Base-by-base conservation (phyloP, 305 asterid species). In the Plantago lanceolata region DNA sequence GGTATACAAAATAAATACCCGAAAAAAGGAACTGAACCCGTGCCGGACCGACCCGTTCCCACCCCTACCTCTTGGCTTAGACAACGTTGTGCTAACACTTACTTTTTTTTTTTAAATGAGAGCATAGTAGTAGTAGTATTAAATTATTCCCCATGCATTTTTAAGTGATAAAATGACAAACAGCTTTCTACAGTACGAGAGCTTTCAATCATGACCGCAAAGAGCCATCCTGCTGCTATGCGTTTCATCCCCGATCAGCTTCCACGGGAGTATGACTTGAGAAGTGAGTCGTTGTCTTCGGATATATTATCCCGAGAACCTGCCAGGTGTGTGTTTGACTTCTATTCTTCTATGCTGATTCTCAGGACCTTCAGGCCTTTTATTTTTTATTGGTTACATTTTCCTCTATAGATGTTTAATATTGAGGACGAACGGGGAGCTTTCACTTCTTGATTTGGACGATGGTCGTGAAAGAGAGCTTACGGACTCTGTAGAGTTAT, bases 171-270 rank as follows among this genome's bases (percentile, higher is more conserved):
- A 94, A 88, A 90, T 94, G 96, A 88, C 96, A 87, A 89, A 93
- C 99, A 93, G 99, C 96, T 93, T 90, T 90, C 96, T 87, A 94
- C 99, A 87, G 97, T 94, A 83, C 96, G 97, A 78, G 97, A 94
- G 80, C 96, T 94, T 68, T 94, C 99, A 64, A 94, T 94, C 79
- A 94, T 94, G 99, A 90, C 99, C 40, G 97, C 95, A 60, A 94
- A 94, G 85, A 80, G 96, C 85, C 99, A 94, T 76, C 99, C 99
- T 63, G 94, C 94, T 54, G 89, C 96, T 59, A 94, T 94, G 88
- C 95, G 81, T 48, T 86, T 94, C 75, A 86, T 94, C 74, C 99
- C 97, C 2, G 97, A 90, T 63, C 99, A 94, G 78, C 88, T 84
- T 83, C 82, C 82, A 43, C 66, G 72, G 62, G 90, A 86, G 47